A percentile compares a stretch with the other conserved stretches of the same genome.
Evolutionary conservation across 2,329 filamentous ascomycete genomes (phyloP).

Genomic region (Escovopsis sp.): DNA sequence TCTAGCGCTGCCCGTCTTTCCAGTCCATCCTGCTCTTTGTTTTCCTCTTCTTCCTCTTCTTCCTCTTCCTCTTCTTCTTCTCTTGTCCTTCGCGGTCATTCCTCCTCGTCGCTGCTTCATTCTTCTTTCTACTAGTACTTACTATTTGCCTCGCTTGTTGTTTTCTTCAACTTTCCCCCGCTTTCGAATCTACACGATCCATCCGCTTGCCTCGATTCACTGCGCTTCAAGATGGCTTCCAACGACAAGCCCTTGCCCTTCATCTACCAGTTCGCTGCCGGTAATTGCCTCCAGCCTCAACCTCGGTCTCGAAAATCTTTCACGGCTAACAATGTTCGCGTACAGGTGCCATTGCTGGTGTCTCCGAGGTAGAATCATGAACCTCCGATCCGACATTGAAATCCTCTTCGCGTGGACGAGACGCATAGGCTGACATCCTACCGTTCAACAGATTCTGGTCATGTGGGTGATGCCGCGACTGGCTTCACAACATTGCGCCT

Average conservation of each 20-base stretch:
- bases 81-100: neutral
- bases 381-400: neutral
- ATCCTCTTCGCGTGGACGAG: neutral
- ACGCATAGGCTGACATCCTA: neutral
- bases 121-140: too few species aligned
- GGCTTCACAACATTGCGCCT: neutral
- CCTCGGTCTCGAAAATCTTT: neutral
- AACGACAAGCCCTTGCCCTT: slow-evolving; percentile 70
- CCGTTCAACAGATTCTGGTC: slow-evolving; percentile 55
- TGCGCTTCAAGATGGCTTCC: slow-evolving; percentile 37
- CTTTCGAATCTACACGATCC: neutral
- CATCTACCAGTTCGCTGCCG: slow-evolving; percentile 87
- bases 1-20: slow-evolving; percentile 1
- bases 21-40: neutral
- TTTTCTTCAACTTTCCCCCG: slow-evolving; percentile 11
- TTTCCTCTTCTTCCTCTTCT: neutral
- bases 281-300: slow-evolving; percentile 25
- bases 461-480: slow-evolving; percentile 43
- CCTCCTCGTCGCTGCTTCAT: slow-evolving; percentile 8
- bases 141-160: slow-evolving; percentile 9
- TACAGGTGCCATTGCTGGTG: slow-evolving; percentile 80
- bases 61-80: slow-evolving; percentile 4
- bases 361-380: slow-evolving; percentile 61
- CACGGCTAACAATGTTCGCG: slow-evolving; percentile 5
- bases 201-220: neutral